These are phyloP conservation scores for Neonectria coccinea DNA, from an alignment of 2,329 filamentous ascomycete genomes.

Conservation along the genomic window DNA sequence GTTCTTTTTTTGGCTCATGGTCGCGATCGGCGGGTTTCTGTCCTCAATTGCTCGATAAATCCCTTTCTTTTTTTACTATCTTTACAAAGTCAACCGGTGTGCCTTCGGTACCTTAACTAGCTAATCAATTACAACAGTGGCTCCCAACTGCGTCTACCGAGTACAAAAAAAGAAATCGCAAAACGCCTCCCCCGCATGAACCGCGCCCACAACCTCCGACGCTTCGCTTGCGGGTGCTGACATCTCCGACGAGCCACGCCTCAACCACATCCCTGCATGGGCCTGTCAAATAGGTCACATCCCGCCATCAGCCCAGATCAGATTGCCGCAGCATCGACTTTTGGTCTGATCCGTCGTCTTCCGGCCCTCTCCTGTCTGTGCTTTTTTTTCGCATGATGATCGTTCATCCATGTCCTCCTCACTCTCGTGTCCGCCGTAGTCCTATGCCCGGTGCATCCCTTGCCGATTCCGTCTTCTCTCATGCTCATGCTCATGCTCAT, in stretches of 20 bases:
- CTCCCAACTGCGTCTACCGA: conserved; percentile 18
- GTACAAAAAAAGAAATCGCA: conserved; percentile 28
- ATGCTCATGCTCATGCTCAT: conserved; percentile 16
- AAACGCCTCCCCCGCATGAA: conserved; percentile 40
- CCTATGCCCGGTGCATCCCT: conserved; percentile 17
- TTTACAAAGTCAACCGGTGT: conserved; percentile 36
- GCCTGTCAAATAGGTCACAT: conserved; percentile 27
- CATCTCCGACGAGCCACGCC: conserved; percentile 21
- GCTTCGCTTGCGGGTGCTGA: conserved; percentile 20
- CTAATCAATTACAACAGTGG: conserved; percentile 39
- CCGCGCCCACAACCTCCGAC: conserved; percentile 20
- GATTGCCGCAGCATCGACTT: conserved; percentile 26
- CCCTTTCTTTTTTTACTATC: conserved; percentile 28
- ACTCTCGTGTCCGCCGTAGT: conserved; percentile 18
- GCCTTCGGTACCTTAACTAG: conserved; percentile 16
- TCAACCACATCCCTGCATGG: conserved; percentile 21
- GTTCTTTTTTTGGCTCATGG: conserved; percentile 4
- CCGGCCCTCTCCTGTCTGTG: conserved; percentile 32
- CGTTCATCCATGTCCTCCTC: conserved; percentile 27
- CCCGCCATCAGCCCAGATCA: conserved; percentile 24
- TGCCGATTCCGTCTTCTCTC: conserved; percentile 11
- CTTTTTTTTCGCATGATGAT: conserved; percentile 28
- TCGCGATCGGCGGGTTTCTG: conserved; percentile 7
- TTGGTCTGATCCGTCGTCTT: conserved; percentile 28
- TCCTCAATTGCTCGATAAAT: conserved; percentile 29